Evolutionary conservation across 1,139 yeast genomes (phyloP), one percentile per base, ranked within the genome.

Genomic region (Taiozyma onychis): DNA sequence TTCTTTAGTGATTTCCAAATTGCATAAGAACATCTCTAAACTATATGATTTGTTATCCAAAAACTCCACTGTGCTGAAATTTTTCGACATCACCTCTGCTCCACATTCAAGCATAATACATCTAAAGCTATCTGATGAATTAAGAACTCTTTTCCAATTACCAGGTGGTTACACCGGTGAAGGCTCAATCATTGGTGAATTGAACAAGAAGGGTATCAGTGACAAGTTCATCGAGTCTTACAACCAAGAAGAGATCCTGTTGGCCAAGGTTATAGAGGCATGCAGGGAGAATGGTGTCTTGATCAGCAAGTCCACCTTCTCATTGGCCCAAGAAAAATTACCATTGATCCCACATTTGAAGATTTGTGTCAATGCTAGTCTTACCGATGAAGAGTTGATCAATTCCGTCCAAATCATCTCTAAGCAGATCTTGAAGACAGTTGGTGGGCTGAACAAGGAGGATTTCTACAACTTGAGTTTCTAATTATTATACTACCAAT

Each of bases 341-440:
- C 95, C 96, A 4, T 75, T 88, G 44, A 77, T 80, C 47, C 96
- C 95, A 30, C 85, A 86, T 57, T 73, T 91, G 59, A 76, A 84
- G 58, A 64, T 90, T 14, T 74, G 78, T 57, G 68, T 86, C 47
- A 85, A 80, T 59, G 73, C 76, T 39, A 83, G 80, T 4, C 76
- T 83, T 52, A 65, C 77, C 2, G 64, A 65, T 37, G 68, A 70
- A n/a, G 95, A 89, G 56, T 67, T 85, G 48, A 68, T 67, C 43
- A 54, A 61, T 27, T 66, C 71, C n/a, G 66, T 69, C 49, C 45
- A 59, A 39, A 56, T 57, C 34, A 45, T 66, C 8, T 39, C 46
- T 6, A 44, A 50, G 8, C 55, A 53, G 18, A 50, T 58, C 34
- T 46, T 44, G 21, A 44, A 48, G 27, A 28, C 48, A 11, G 21